Conservation (phyloP, 2,329 filamentous ascomycete genomes). For the Botryotinia calthae region DNA sequence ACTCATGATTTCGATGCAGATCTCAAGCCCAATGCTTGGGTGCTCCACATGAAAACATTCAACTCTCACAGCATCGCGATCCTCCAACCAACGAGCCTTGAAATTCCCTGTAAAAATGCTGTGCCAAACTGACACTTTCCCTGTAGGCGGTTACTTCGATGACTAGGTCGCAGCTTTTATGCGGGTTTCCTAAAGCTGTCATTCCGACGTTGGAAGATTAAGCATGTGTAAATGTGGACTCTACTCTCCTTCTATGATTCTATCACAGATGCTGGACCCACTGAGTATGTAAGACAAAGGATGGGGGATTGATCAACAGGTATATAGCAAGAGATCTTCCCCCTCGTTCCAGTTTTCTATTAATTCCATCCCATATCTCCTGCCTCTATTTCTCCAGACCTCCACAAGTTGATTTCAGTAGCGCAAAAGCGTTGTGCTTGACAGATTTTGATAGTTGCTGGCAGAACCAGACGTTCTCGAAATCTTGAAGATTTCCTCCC, state of each 20-base stretch:
- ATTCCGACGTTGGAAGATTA: slow-evolving; percentile 14
- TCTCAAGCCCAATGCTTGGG: slow-evolving; percentile 7
- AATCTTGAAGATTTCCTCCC: slow-evolving; percentile 16
- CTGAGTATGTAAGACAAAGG: slow-evolving; percentile 6
- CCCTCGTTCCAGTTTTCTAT: slow-evolving; percentile 8
- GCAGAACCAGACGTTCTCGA: slow-evolving; percentile 13
- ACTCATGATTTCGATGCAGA: slow-evolving; percentile 14
- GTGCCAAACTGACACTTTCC: neutral
- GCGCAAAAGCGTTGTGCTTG: slow-evolving; percentile 17
- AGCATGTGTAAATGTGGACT: slow-evolving; percentile 18
- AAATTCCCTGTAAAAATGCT: neutral
- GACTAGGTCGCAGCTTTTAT: neutral
- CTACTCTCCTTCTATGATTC: neutral
- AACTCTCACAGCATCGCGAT: slow-evolving; percentile 1
- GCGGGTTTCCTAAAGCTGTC: slow-evolving; percentile 12
- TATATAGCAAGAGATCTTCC: slow-evolving; percentile 15
- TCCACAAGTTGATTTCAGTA: slow-evolving; percentile 11
- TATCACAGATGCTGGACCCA: slow-evolving; percentile 3
- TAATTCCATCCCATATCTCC: neutral
- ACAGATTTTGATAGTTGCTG: slow-evolving; percentile 14
- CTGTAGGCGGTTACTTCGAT: slow-evolving; percentile 6
- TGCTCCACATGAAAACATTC: neutral
- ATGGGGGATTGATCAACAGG: slow-evolving; percentile 14
- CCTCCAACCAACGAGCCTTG: slow-evolving; percentile 2
- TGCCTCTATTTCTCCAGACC: slow-evolving; percentile 2